Evolutionary conservation across 1,284 basidiomycete species (phyloP).

Genomic region (Xanthoconium separans): DNA sequence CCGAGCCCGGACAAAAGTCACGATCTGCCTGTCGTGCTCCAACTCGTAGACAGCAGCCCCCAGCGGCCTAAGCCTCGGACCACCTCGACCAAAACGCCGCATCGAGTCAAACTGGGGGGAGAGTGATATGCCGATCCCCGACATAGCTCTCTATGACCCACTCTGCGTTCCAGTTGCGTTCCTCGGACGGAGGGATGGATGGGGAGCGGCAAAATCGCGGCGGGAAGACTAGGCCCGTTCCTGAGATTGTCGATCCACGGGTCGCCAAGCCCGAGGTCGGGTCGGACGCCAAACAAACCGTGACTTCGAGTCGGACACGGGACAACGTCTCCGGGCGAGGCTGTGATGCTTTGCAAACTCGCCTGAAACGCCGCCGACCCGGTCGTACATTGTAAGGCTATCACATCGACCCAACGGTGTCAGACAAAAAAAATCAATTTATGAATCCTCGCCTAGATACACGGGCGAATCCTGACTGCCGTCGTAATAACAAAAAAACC

Average conservation of each 20-base stretch:
- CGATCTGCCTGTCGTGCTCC: neutral
- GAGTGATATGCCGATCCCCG: neutral
- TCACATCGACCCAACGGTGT: too few species aligned
- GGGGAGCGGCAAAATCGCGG: too few species aligned
- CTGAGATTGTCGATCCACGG: constrained; percentile 13
- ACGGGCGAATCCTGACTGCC: neutral
- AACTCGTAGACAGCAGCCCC: constrained; percentile 2
- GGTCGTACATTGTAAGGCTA: neutral
- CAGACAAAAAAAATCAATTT: too few species aligned
- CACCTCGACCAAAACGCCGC: constrained; percentile 6
- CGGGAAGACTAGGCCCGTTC: constrained; percentile 3
- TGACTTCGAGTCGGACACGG: too few species aligned
- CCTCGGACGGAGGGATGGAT: neutral
- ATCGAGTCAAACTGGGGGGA: constrained; percentile 10
- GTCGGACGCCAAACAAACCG: neutral
- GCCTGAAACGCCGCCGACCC: accelerated
- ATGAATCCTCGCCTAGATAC: neutral
- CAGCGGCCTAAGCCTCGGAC: neutral
- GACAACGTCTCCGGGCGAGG: neutral
- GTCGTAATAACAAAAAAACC: neutral
- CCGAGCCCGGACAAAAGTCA: neutral
- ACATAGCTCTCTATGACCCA: constrained; percentile 18
- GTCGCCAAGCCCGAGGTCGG: neutral
- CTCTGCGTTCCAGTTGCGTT: constrained; percentile 3
- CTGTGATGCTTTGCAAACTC: neutral